Evolutionary conservation across 306 rosid species (phyloP), one percentile per base, ranked within the genome.

Genomic region (Ochetophila trinervis): DNA sequence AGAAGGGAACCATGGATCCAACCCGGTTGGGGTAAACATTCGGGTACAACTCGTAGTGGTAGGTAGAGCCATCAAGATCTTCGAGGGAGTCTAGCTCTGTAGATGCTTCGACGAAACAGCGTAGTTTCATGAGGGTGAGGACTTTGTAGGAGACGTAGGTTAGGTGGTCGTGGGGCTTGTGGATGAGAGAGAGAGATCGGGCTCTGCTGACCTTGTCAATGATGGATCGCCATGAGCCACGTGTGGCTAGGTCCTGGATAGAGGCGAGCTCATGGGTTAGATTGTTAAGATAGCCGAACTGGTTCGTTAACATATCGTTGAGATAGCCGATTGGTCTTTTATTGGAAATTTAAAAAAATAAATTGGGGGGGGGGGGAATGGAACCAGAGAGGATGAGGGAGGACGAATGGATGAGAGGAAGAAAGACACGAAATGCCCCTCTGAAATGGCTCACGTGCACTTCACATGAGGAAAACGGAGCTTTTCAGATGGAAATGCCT

Each of bases 1-100:
- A 84, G 78, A 92, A 89, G 14, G 98, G 96, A 23, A 92, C 89
- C 98, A 92, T 84, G 17, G 96, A 92, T 48, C 98, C 98, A 65
- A 71, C 42, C 5, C 89, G 86, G 15, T 74, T 78, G 2, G 84
- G 88, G 71, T 92, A 88, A 1, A 80, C 60, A 18, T 65, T 76
- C 0, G 95, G 96, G 72, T 87, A 87, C 0, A 81, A 62, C 59
- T 92, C 95, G 80, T 92, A 92, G 14, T 66, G 62, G 80, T 92
- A 89, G 45, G 73, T 86, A 0, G 85, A 55, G 20, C 85, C 70
- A 22, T 85, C 81, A 52, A 92, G 91, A 24, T 92, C 93, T 68
- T 84, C 93, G 30, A 89, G 80, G 64, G 96, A 80, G 27, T 87
- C 93, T 34, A 92, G 95, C 69, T 92, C 98, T 0, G 84, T 55